Conservation (phyloP, 2,329 filamentous ascomycete genomes). For the Penicillium sp. region DNA sequence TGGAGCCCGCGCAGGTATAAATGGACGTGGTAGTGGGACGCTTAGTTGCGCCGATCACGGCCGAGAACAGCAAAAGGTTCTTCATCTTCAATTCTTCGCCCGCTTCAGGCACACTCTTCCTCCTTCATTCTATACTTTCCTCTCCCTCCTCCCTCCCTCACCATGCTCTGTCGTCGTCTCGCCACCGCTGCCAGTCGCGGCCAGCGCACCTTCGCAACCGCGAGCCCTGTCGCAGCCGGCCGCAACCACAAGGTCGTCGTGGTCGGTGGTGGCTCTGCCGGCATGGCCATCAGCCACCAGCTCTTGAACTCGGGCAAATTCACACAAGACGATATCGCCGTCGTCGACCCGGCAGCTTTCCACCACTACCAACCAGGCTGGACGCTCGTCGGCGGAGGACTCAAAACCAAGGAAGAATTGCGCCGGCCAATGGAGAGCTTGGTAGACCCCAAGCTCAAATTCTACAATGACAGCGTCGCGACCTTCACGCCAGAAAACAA, state of each 20-base stretch:
- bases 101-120: no score
- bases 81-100: no score
- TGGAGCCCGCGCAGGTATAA: neutral
- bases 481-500: slow-evolving; percentile 54
- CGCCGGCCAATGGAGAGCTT: slow-evolving; percentile 48
- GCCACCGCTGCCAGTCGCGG: no score
- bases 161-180: no score
- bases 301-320: slow-evolving; percentile 57
- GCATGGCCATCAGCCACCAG: slow-evolving; percentile 61
- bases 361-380: slow-evolving; percentile 66
- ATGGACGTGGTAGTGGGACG: no score
- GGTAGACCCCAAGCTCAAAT: slow-evolving; percentile 55
- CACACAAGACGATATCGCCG: slow-evolving; percentile 54
- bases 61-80: no score
- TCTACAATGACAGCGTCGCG: slow-evolving; percentile 52
- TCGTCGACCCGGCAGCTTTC: slow-evolving; percentile 58
- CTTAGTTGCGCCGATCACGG: no score
- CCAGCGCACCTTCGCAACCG: no score
- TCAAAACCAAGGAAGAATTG: slow-evolving; percentile 58
- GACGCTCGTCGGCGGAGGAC: slow-evolving; percentile 62
- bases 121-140: no score
- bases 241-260: slow-evolving; percentile 59
- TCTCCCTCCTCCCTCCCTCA: no score
- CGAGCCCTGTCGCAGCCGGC: no score
- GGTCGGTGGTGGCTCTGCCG: slow-evolving; percentile 61